Evolutionary conservation across 257 asterid genomes (phyloP), one percentile per base, ranked within the genome.

Genomic region (Craterostigma plantagineum): DNA sequence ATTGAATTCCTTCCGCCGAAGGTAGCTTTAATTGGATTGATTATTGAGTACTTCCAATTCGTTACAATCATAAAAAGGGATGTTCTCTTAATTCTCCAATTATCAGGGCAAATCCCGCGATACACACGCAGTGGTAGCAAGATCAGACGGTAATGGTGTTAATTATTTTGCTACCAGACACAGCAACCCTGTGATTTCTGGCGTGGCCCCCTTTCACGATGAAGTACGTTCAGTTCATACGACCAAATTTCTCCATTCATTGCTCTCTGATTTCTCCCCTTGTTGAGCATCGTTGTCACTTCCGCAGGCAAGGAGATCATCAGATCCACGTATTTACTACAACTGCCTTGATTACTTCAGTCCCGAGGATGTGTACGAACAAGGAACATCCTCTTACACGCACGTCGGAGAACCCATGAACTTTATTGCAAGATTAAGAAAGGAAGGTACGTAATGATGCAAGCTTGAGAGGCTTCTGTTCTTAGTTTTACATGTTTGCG

Each of bases 341-440:
- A 84, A 76, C 35, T 79, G 84, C 45, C 60, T 66, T 33, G 93
- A 84, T 56, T 58, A 60, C 47, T 72, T 74, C 57, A 59, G 64
- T 52, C 62, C 69, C 49, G 57, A 34, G 38, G 58, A 55, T 43
- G 39, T 59, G 55, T 59, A 42, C 52, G 37, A 52, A 42, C 60
- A 56, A 45, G 16, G 57, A 54, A n/a, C n/a, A n/a, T n/a, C n/a
- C n/a, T n/a, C n/a, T 30, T 59, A 47, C n/a, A n/a, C n/a, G 16
- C 61, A 45, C 33, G 53, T 43, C 30, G 6, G 52, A 51, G 56
- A 18, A 33, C 45, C 7, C 50, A 68, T 45, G 9, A 42, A 56
- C 40, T 41, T 48, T 33, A 43, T 52, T 60, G 65, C 64, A 48
- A 57, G 62, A 54, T 43, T 53, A 50, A 58, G 53, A 49, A 52